phyloP scores from a whole-genome alignment of 495 filamentous ascomycete species.

The Evernia prunastri region DNA sequence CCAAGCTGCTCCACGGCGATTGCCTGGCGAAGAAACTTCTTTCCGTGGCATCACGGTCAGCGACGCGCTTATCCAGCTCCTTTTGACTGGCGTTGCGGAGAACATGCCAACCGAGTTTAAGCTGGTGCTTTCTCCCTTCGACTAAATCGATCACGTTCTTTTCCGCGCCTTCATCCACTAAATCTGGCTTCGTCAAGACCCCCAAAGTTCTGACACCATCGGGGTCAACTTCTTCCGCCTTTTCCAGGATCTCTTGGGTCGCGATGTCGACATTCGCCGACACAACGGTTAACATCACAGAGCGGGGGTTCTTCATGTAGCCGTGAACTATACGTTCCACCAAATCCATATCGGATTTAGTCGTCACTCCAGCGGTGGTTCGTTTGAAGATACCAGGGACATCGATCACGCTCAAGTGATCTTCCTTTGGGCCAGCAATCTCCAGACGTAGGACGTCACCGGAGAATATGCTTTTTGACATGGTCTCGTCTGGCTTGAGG shows the following conservation, averaged over 20 bases:
- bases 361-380: conserved; percentile 41
- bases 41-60: conserved; percentile 27
- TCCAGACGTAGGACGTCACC: too few species aligned
- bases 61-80: conserved; percentile 23
- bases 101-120: conserved; percentile 50
- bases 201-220: conserved; percentile 49
- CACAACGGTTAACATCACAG: conserved; percentile 54
- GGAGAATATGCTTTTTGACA: conserved; percentile 22
- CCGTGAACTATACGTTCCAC: conserved; percentile 45
- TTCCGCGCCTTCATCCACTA: conserved; percentile 46
- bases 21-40: conserved; percentile 29
- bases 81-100: conserved; percentile 49
- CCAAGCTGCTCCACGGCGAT: conserved; percentile 41
- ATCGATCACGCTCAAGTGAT: conserved; percentile 58
- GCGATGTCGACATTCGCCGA: conserved; percentile 59
- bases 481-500: conserved; percentile 14
- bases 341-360: conserved; percentile 42
- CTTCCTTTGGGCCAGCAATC: too few species aligned
- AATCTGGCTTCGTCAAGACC: conserved; percentile 57
- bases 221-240: conserved; percentile 46
- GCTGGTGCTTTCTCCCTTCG: conserved; percentile 33
- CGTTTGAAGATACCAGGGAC: conserved; percentile 59
- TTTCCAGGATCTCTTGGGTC: conserved; percentile 52
- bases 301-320: conserved; percentile 49
- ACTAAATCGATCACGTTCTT: conserved; percentile 41